phyloP scores from a whole-genome alignment of 2,329 filamentous ascomycete species.

The Diaporthe vaccinii region DNA sequence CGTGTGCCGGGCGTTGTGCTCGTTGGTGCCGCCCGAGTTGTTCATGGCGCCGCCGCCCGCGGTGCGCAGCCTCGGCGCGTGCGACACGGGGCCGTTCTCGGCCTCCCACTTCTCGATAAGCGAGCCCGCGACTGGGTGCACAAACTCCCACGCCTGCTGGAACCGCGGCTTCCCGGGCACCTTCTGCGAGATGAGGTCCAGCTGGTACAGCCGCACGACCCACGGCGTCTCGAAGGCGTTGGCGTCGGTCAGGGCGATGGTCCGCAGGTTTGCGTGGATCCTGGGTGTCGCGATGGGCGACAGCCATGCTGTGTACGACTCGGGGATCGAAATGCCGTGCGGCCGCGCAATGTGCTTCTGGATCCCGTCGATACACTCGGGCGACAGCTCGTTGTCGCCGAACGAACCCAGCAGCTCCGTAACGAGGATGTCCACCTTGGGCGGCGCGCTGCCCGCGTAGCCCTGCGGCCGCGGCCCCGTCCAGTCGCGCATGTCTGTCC shows the following conservation, averaged over 20 bases:
- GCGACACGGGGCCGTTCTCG: slow-evolving; percentile 64
- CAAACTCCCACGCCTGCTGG: slow-evolving; percentile 84
- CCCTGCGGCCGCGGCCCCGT: slow-evolving; percentile 76
- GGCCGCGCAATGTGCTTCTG: slow-evolving; percentile 85
- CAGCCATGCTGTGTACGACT: slow-evolving; percentile 92
- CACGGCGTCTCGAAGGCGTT: slow-evolving; percentile 91
- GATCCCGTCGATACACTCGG: slow-evolving; percentile 95
- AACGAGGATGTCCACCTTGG: slow-evolving; percentile 89
- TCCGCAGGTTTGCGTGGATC: slow-evolving; percentile 83
- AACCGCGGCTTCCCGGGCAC: slow-evolving; percentile 73
- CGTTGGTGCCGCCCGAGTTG: slow-evolving; percentile 85
- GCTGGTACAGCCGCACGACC: slow-evolving; percentile 91
- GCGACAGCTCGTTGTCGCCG: slow-evolving; percentile 93
- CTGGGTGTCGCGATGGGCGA: slow-evolving; percentile 93
- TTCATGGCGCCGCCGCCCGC: slow-evolving; percentile 80
- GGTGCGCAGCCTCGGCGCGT: slow-evolving; percentile 68
- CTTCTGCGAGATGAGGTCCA: slow-evolving; percentile 84
- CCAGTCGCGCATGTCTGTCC: slow-evolving; percentile 98
- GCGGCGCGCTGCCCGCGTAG: slow-evolving; percentile 55
- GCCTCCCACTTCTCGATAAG: slow-evolving; percentile 51
- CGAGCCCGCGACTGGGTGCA: slow-evolving; percentile 75
- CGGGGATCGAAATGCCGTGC: slow-evolving; percentile 92
- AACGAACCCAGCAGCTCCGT: slow-evolving; percentile 96
- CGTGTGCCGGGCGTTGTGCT: slow-evolving; percentile 89
- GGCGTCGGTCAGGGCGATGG: slow-evolving; percentile 71